phyloP scores from a whole-genome alignment of 352 stramenopile species.

The Phytophthora meadii region DNA sequence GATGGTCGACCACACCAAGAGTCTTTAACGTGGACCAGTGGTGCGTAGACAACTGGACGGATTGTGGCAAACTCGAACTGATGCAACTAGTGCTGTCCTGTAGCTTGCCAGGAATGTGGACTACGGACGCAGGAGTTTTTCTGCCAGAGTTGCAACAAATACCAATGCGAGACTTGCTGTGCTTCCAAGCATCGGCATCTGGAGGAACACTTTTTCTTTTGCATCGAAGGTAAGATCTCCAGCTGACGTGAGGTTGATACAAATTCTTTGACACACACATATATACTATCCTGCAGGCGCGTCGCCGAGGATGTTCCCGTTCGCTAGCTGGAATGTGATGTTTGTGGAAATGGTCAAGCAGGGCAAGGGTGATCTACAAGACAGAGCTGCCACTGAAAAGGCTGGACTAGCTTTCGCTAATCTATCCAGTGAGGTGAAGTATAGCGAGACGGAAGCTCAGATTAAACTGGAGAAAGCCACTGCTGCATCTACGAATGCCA shows the following conservation, averaged over 20 bases:
- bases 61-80: conserved; percentile 3
- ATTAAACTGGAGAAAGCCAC: conserved; percentile 32
- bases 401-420: neutral
- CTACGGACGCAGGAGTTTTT: conserved; percentile 56
- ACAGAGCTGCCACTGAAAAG: conserved; percentile 15
- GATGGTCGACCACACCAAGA: conserved; percentile 56
- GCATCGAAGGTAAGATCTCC: conserved; percentile 51
- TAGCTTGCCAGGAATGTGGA: conserved; percentile 66
- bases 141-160: conserved; percentile 57
- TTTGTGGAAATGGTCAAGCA: conserved; percentile 60
- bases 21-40: conserved; percentile 53
- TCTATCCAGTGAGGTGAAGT: conserved; percentile 10
- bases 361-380: conserved; percentile 38
- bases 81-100: neutral
- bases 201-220: conserved; percentile 61
- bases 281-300: conserved; percentile 31
- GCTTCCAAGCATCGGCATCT: conserved; percentile 39
- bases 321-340: conserved; percentile 49
- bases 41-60: conserved; percentile 24
- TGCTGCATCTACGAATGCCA: conserved; percentile 15
- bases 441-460: conserved; percentile 7
- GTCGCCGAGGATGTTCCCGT: conserved; percentile 48
- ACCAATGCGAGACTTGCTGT: conserved; percentile 73
- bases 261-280: no score
- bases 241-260: no score